Evolutionary conservation across 2,329 filamentous ascomycete genomes (phyloP).

Genomic region (Cryphonectria parasitica): DNA sequence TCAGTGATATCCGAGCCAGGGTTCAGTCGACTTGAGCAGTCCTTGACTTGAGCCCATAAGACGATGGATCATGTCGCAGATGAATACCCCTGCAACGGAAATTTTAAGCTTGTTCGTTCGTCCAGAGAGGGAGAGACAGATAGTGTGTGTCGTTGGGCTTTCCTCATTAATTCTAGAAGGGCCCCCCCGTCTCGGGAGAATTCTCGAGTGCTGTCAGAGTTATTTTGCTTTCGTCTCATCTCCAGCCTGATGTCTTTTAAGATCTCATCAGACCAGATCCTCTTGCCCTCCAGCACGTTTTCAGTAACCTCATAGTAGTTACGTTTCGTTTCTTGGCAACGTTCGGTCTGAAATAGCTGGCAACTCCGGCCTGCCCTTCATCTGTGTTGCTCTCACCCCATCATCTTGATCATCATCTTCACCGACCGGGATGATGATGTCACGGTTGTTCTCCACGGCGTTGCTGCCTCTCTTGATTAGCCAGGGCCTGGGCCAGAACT

Average conservation of each 20-base stretch:
- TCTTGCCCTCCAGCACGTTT: neutral
- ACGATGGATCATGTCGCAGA: constrained; percentile 14
- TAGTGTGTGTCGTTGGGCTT: neutral
- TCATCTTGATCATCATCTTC: neutral
- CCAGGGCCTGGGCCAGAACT: constrained; percentile 44
- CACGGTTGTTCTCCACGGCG: neutral
- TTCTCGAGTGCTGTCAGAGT: neutral
- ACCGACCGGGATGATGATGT: constrained; percentile 11
- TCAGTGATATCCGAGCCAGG: constrained; percentile 18
- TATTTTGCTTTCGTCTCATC: too few species aligned
- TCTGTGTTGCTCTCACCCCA: neutral
- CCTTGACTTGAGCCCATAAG: neutral
- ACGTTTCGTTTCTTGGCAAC: neutral
- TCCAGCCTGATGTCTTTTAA: neutral
- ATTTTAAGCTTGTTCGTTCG: constrained; percentile 19
- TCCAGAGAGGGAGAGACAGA: neutral
- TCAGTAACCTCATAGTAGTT: neutral
- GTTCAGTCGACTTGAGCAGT: neutral
- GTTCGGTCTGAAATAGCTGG: constrained; percentile 1
- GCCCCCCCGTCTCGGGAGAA: neutral
- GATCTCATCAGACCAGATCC: neutral
- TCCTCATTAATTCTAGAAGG: neutral
- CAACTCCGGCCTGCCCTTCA: neutral
- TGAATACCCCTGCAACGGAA: constrained; percentile 19
- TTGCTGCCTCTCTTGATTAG: constrained; percentile 38